Evolutionary conservation across 2,329 filamentous ascomycete genomes (phyloP).

Genomic region (Colletotrichum euphorbiae): DNA sequence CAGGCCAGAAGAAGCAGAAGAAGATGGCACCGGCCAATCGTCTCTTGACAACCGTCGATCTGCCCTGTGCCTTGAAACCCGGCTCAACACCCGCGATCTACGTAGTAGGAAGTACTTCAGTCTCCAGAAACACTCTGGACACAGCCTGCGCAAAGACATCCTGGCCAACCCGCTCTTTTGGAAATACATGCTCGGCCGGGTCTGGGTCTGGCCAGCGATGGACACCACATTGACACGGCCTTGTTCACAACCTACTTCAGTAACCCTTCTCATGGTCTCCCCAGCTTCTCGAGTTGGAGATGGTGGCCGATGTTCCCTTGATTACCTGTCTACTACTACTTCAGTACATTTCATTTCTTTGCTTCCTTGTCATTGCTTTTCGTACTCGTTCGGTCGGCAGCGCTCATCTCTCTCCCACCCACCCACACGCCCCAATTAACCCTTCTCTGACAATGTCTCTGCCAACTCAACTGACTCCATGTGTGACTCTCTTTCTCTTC

Average conservation of each 20-base stretch:
- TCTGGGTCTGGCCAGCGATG: conserved; percentile 11
- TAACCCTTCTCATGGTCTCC: conserved; percentile 8
- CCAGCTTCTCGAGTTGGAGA: background rate
- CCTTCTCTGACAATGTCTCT: conserved; percentile 37
- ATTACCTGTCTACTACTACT: conserved; percentile 23
- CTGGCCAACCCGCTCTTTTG: conserved; percentile 18
- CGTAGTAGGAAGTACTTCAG: too few relatives aligned
- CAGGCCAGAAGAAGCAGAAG: conserved; percentile 24
- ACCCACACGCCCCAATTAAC: conserved; percentile 26
- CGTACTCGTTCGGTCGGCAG: conserved; percentile 35
- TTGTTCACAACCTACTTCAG: conserved; percentile 14
- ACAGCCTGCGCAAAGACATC: conserved; percentile 15
- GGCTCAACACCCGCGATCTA: conserved; percentile 13
- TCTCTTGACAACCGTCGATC: conserved; percentile 19
- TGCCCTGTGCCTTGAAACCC: conserved; percentile 38
- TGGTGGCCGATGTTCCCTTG: conserved; percentile 14
- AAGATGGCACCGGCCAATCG: conserved; percentile 38
- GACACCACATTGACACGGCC: conserved; percentile 9
- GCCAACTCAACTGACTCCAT: conserved; percentile 13
- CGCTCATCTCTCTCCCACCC: conserved; percentile 17
- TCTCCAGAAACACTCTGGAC: background rate
- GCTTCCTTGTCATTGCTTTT: conserved; percentile 33
- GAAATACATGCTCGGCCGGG: conserved; percentile 28
- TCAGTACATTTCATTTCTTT: too few relatives aligned
- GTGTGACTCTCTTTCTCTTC: conserved; percentile 29